Evolutionary conservation across 495 filamentous ascomycete genomes (phyloP), one percentile per base, ranked within the genome.

Genomic region (Aspergillus homomorphus): DNA sequence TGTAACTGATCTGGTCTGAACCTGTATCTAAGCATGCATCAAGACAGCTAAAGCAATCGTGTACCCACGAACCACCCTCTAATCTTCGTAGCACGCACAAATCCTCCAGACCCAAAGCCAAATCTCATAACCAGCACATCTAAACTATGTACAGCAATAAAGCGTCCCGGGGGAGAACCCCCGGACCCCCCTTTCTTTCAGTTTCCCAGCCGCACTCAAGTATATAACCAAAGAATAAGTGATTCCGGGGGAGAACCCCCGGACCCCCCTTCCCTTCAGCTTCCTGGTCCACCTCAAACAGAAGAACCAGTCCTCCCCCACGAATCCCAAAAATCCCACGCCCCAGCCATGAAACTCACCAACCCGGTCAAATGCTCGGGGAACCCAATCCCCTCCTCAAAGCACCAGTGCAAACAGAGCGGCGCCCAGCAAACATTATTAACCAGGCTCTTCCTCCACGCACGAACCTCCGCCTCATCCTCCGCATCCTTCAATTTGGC

Each of bases 341-440:
- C 69, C 12, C 71, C 76, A 19, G 76, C 86, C 59, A 84, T 69
- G 60, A 96, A 80, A 69, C 86, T 85, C 55, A 89, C 76, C 19
- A 86, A 66, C 0, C 88, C 88, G 0, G 84, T 86, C 43, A 92
- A 69, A 53, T 71, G 81, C 15, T 85, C 89, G 26, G 92, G 75
- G 53, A 85, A 67, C 0, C 86, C 89, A 38, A 96, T 64, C 0
- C 91, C 91, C 56, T 84, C 75, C 70, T 90, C 87, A 18, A 86
- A 65, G 65, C 89, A 89, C 89, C 89, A 96, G 76, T 96, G 93
- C 24, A 96, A 54, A 54, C 82, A 84, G 68, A 88, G 66, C 22
- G 84, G 84, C 5, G 80, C 75, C 79, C 84, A 88, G 52, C 80
- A 78, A 45, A 73, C 64, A 63, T 85, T 86, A 49, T 73, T 77